A percentile compares a stretch with the other conserved stretches of the same genome.
Conservation (phyloP, 108 stramenopile genomes). For the Thalassiosira profunda region DNA sequence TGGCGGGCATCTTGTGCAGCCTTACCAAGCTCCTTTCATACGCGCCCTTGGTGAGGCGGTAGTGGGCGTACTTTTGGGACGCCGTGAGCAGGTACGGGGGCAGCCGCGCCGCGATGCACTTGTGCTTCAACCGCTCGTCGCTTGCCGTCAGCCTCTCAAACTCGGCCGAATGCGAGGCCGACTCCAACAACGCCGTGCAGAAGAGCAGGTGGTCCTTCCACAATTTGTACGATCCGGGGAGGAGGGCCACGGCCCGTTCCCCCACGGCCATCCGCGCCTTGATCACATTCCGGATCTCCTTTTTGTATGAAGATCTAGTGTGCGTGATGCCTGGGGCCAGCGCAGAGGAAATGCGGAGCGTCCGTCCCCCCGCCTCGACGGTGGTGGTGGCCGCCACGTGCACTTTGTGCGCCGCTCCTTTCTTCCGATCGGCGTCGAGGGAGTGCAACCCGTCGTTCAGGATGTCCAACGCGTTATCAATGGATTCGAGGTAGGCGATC, state of each 20-base stretch:
- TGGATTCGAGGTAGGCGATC: slow-evolving; percentile 78
- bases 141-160: too few species aligned
- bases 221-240: slow-evolving; percentile 97
- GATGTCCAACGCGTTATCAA: slow-evolving; percentile 58
- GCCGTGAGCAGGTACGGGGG: slow-evolving; percentile 11
- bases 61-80: neutral
- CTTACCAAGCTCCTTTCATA: slow-evolving; percentile 88
- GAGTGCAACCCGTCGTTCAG: neutral
- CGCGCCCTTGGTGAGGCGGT: slow-evolving; percentile 25
- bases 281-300: slow-evolving; percentile 4
- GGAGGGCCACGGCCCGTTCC: slow-evolving; percentile 81
- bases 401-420: neutral
- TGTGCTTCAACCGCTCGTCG: slow-evolving; percentile 1
- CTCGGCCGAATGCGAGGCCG: neutral
- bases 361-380: slow-evolving; percentile 25
- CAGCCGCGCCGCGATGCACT: neutral
- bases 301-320: neutral
- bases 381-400: slow-evolving; percentile 2
- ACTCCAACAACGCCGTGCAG: slow-evolving; percentile 13
- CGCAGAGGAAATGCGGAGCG: slow-evolving; percentile 18
- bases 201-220: slow-evolving; percentile 93
- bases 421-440: neutral
- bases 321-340: slow-evolving; percentile 31
- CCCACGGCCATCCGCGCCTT: slow-evolving; percentile 42
- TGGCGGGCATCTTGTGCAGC: slow-evolving; percentile 91